phyloP scores from a whole-genome alignment of 371 early-diverging fungal genomes.

The Mucor lusitanicus region DNA sequence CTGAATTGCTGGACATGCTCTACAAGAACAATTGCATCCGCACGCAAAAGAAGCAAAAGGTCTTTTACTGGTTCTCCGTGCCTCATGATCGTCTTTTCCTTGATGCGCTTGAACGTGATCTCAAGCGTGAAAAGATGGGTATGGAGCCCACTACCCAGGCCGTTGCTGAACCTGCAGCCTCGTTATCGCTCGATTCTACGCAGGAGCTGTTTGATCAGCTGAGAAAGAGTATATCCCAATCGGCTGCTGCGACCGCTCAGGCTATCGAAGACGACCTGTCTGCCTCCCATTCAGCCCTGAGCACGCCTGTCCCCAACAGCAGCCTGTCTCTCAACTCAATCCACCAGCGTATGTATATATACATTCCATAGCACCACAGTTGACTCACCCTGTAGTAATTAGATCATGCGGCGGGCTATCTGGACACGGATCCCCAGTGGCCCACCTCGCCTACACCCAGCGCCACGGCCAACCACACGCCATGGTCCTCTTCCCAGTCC shows the following conservation, averaged over 20 bases:
- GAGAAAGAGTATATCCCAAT: slow-evolving; percentile 42
- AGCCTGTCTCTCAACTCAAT: slow-evolving; percentile 18
- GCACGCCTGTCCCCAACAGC: slow-evolving; percentile 13
- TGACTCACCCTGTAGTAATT: neutral
- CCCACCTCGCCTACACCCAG: neutral
- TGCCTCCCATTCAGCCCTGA: neutral
- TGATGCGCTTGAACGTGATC: slow-evolving; percentile 98
- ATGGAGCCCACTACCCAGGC: slow-evolving; percentile 79
- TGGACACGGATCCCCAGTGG: slow-evolving; percentile 8
- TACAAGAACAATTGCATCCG: slow-evolving; percentile 98
- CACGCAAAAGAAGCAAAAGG: slow-evolving; percentile 99
- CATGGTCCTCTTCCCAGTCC: slow-evolving; percentile 27
- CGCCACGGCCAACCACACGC: neutral
- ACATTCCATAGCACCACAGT: too few relatives aligned
- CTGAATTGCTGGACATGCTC: slow-evolving; percentile 96
- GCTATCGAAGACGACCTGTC: slow-evolving; percentile 22
- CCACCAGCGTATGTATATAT: neutral
- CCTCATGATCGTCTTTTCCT: slow-evolving; percentile 96
- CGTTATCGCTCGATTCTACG: slow-evolving; percentile 63
- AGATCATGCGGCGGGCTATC: neutral
- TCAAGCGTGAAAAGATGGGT: slow-evolving; percentile 93
- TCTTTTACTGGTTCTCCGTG: slow-evolving; percentile 99
- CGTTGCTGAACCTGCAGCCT: slow-evolving; percentile 62
- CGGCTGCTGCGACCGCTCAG: slow-evolving; percentile 39
- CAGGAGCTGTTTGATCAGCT: slow-evolving; percentile 66